Evolutionary conservation across 768 basidiomycete species (phyloP), one percentile per base, ranked within the genome.

Genomic region (Tricholoma hemisulphureum): DNA sequence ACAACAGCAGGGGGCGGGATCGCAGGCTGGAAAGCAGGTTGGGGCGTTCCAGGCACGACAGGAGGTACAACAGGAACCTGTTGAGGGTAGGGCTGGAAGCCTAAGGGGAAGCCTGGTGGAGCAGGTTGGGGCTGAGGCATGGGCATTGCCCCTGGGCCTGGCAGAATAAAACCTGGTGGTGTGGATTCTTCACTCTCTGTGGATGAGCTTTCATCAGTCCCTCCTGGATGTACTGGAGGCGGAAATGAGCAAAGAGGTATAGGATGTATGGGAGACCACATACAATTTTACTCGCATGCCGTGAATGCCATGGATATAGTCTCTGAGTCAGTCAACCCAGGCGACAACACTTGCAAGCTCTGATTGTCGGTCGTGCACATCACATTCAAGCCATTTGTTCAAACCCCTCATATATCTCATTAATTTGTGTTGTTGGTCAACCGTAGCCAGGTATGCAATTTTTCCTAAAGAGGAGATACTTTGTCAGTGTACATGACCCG

Each of bases 301-400:
- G 72, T 53, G n/a, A n/a, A 79, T 65, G 37, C 70, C 69, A 32
- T 72, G 69, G 35, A 82, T 67, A n/a, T 78, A 76, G 58, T 75
- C 62, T 51, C 78, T 71, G 8, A 86, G 59, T 45, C 80, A 76
- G 29, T 79, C 77, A 6, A 93, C 75, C 9, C 88, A 81, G 16
- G 83, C 84, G 39, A 83, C 75, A 7, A 94, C 83, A 7, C 82
- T 83, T 14, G 79, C 79, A 35, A 93, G 72, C 66, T 93, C 91
- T 3, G 81, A 77, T 59, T 91, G 91, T 20, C 92, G 85, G 70
- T 92, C 89, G 45, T 80, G 78, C 0, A 91, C 89, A 68, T 94
- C 92, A 31, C 85, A 80, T 56, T 80, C 85, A 16, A 94, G 74
- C 92, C 92, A 94, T 31, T 83, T 80, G 60, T 93, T 94, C 29